These are phyloP conservation scores for Entonaema liquescens DNA, from an alignment of 495 filamentous ascomycete species.

Conservation along the genomic window DNA sequence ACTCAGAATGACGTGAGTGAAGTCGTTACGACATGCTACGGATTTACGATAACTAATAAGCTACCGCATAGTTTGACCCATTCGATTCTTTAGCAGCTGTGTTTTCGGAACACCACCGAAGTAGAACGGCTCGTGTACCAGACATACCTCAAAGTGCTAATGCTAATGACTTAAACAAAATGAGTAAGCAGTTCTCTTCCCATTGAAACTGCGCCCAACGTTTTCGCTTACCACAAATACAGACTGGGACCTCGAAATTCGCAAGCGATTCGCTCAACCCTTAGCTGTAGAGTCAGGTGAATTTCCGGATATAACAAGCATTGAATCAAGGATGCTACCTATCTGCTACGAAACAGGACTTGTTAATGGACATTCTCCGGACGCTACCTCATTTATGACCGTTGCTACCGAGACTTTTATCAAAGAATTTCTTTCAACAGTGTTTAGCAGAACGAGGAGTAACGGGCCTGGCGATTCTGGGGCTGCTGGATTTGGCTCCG, in stretches of 20 bases:
- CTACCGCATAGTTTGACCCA: slow-evolving; percentile 66
- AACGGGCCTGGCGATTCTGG: slow-evolving; percentile 74
- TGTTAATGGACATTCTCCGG: slow-evolving; percentile 70
- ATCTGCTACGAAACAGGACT: slow-evolving; percentile 95
- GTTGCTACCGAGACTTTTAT: slow-evolving; percentile 91
- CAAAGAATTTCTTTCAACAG: slow-evolving; percentile 82
- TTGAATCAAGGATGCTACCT: slow-evolving; percentile 86
- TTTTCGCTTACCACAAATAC: slow-evolving; percentile 17
- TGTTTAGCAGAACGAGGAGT: slow-evolving; percentile 79
- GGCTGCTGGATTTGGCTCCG: slow-evolving; percentile 66
- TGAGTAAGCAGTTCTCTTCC: slow-evolving; percentile 69
- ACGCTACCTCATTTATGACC: slow-evolving; percentile 86
- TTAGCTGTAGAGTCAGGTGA: slow-evolving; percentile 90
- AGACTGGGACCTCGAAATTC: slow-evolving; percentile 93
- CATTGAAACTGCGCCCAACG: neutral
- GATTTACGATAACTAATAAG: slow-evolving; percentile 19
- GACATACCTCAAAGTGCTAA: slow-evolving; percentile 84
- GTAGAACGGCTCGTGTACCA: slow-evolving; percentile 73
- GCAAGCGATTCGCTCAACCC: slow-evolving; percentile 88
- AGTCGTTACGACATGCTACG: neutral
- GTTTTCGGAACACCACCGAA: slow-evolving; percentile 72
- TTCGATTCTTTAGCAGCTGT: slow-evolving; percentile 69
- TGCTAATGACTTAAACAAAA: slow-evolving; percentile 83
- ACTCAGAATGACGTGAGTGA: slow-evolving; percentile 60
- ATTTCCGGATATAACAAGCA: slow-evolving; percentile 83